Evolutionary conservation across 1,139 yeast species (phyloP).

Genomic region (Zygosaccharomyces sapae): DNA sequence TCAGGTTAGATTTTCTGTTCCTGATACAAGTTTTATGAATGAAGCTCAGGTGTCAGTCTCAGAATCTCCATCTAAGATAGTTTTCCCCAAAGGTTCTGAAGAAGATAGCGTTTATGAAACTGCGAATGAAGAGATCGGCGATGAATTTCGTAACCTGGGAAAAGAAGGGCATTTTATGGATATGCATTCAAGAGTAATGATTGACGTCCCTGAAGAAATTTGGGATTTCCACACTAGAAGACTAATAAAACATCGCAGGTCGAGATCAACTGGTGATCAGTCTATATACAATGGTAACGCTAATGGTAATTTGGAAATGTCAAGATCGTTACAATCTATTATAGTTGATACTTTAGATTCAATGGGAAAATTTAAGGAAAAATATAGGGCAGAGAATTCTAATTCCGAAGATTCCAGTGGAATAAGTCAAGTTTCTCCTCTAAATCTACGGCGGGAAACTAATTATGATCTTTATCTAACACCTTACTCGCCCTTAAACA

Average conservation of each 20-base stretch:
- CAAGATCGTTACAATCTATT: slow-evolving; percentile 30
- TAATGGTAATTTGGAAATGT: slow-evolving; percentile 5
- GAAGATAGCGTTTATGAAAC: neutral
- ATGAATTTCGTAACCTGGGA: neutral
- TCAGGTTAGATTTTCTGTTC: slow-evolving; percentile 21
- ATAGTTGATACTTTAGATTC: slow-evolving; percentile 29
- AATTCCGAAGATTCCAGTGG: slow-evolving; percentile 3
- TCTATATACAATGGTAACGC: slow-evolving; percentile 6
- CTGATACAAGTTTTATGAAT: slow-evolving; percentile 9
- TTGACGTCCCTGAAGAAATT: slow-evolving; percentile 32
- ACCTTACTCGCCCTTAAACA: slow-evolving; percentile 37
- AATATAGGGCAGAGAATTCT: slow-evolving; percentile 2
- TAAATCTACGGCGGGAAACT: slow-evolving; percentile 13
- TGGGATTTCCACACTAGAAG: slow-evolving; percentile 27
- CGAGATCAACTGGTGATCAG: slow-evolving; percentile 1
- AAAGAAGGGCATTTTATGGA: slow-evolving; percentile 29
- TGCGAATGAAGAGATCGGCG: neutral
- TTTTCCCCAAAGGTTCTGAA: slow-evolving; percentile 12
- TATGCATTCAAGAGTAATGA: slow-evolving; percentile 31
- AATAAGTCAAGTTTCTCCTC: slow-evolving; percentile 13
- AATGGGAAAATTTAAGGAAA: slow-evolving; percentile 6
- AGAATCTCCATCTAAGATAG: slow-evolving; percentile 18
- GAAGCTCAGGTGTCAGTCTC: neutral
- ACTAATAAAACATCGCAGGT: slow-evolving; percentile 8
- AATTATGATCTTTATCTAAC: slow-evolving; percentile 31